Base-by-base conservation (phyloP, 148 eudicot genomes). In the Rhododendron simsii region DNA sequence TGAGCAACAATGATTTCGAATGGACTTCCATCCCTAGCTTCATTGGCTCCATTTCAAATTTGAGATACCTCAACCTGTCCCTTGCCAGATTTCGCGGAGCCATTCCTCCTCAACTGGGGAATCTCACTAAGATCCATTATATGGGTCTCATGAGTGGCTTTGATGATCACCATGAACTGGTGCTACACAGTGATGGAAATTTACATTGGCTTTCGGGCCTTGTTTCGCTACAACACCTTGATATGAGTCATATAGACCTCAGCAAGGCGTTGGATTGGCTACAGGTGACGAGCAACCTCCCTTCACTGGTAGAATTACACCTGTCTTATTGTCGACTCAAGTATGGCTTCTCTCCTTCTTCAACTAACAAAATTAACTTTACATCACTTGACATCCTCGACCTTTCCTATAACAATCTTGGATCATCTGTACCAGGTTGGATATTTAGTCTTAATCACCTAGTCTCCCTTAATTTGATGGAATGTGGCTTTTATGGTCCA, bases 31-130 rank as follows among this genome's bases (percentile, higher is more conserved):
- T 88, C 30, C 87, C 90, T 15, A 74, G 39, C 35, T 51, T 87
- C 78, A 47, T 89, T n/a, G 90, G 87, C 11, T 86, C 85, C 2
- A 50, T 89, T 61, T 41, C n/a, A 13, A 80, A 45, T 23, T 23
- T 89, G 50, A 80, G 82, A 28, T 82, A 85, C 84, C 89, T 89
- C 67, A 65, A 89, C 57, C 79, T 89, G 21, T 82, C 87, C 10
- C 0, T 0, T 7, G 12, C 80, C 3, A 1, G 4, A 0, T 82
- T 78, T 9, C 0, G 35, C 20, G 87, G 90, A 23, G 15, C 4
- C 12, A 13, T 87, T 76, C 84, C 81, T 76, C 63, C 33, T 73
- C 83, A 47, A 21, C 55, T 88, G 13, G 87, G 87, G 16, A 82
- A 88, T 41, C 87, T 85, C 67, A 80, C 85, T 13, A 23, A 7